phyloP scores from a whole-genome alignment of 23 red algal genomes.

The Gracilaria gracilis region DNA sequence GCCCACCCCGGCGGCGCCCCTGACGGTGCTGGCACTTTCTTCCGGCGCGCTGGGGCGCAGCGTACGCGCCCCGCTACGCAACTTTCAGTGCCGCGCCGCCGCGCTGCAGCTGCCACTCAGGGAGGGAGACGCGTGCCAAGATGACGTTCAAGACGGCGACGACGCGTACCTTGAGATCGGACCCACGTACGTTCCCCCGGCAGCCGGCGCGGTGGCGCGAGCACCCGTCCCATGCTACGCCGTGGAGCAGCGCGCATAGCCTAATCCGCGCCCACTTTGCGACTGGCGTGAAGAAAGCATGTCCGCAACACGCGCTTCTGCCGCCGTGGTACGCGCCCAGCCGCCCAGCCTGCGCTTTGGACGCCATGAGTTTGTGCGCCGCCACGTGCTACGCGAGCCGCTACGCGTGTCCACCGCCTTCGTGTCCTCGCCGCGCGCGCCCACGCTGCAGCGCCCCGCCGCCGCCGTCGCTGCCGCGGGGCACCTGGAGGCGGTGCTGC shows the following conservation, averaged over 20 bases:
- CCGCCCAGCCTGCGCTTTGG: slow-evolving; percentile 45
- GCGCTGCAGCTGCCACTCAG: not conserved
- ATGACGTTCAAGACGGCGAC: not conserved
- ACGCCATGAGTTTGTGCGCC: slow-evolving; percentile 52
- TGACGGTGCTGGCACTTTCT: not conserved
- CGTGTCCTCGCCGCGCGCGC: too few relatives aligned
- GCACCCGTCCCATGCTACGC: slow-evolving; percentile 61
- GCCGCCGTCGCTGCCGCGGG: not conserved
- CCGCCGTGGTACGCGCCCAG: slow-evolving; percentile 45
- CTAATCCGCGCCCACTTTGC: slow-evolving; percentile 22
- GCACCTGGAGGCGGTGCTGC: not conserved
- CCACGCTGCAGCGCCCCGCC: not conserved
- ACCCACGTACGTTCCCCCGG: slow-evolving; percentile 65
- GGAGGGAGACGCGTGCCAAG: not conserved
- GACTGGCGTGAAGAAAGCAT: slow-evolving; percentile 43
- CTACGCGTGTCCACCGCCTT: slow-evolving; percentile 40
- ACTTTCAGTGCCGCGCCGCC: slow-evolving; percentile 55
- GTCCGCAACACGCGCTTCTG: slow-evolving; percentile 13
- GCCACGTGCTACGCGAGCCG: slow-evolving; percentile 15
- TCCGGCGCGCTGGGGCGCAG: slow-evolving; percentile 50
- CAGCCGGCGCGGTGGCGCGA: slow-evolving; percentile 15
- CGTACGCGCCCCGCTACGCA: slow-evolving; percentile 60
- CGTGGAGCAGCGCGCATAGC: slow-evolving; percentile 78
- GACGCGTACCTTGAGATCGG: slow-evolving; percentile 73
- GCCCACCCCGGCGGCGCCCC: not conserved